Base-by-base conservation (phyloP, 345 rosid genomes). In the Sonneratia alba region DNA sequence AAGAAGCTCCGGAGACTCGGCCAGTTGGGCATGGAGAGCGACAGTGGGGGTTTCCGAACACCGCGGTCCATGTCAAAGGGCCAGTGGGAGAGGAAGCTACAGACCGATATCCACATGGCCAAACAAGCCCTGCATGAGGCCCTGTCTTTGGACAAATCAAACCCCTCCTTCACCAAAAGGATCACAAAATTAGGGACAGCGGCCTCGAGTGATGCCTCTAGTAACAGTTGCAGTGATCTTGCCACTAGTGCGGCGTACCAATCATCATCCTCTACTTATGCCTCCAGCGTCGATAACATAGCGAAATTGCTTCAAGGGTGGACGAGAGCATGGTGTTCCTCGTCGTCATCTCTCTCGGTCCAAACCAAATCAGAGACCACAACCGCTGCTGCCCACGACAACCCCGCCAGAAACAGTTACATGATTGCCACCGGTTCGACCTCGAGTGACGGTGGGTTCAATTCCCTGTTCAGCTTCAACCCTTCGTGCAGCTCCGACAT, bases 21-120 rank as follows among this genome's bases (percentile, higher is more conserved):
- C 21, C 90, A 87, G 79, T 55, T 80, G 24, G 81, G 82, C 10
- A 72, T 32, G 7, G 82, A 79, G 73, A 83, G 66, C 63, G 55
- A 70, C n/a, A 72, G 61, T 59, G 91, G 76, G 36, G 77, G 77
- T 37, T 78, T 78, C 9, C 83, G 87, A 57, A 22, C 72, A 19
- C 68, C 82, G 32, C 63, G 82, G 51, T 47, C 83, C 34, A 77
- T 79, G 64, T 77, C 85, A 36, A 91, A 88, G 80, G 97, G 96
- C 13, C 96, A 87, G 75, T 91, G 97, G 97, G 97, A 89, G 82
- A 85, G 85, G 75, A 85, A 82, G 82, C 96, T 95, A 55, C 99
- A 95, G 77, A 87, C 97, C 38, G 97, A 95, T 68, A 92, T 92
- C 55, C 84, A 85, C 75, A 87, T 80, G 87, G 99, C 99, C 5